Evolutionary conservation across 768 basidiomycete species (phyloP).

Genomic region (Pulveroboletus sp.): DNA sequence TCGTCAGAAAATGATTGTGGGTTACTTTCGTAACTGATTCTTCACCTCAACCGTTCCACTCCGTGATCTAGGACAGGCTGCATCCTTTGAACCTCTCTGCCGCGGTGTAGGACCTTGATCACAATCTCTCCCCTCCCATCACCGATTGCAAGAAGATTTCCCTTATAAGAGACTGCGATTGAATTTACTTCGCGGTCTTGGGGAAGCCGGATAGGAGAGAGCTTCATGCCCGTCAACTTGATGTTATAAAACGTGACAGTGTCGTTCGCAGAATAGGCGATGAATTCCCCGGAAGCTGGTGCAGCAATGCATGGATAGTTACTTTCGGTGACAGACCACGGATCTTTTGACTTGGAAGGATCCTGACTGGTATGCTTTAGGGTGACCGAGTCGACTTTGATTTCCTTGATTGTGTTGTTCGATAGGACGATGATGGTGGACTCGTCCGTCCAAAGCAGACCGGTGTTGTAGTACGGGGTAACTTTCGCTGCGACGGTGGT

Average conservation of each 20-base stretch:
- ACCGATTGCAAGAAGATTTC: conserved; percentile 1
- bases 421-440: conserved; percentile 4
- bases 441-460: conserved; percentile 7
- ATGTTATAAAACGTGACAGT: not conserved
- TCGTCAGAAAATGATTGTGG: no score
- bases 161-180: conserved; percentile 4
- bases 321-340: conserved; percentile 1
- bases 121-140: conserved; percentile 1
- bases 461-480: conserved; percentile 11
- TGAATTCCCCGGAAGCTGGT: not conserved
- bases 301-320: conserved; percentile 10
- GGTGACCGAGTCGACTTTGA: not conserved
- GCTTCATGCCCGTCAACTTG: not conserved
- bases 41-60: no score
- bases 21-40: not conserved
- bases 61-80: no score
- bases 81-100: not conserved
- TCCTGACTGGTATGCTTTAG: no score
- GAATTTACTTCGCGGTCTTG: conserved; percentile 9
- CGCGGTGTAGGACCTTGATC: not conserved
- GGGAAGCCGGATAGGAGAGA: not conserved
- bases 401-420: not conserved
- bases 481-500: conserved; percentile 1
- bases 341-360: not conserved
- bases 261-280: not conserved